Conservation (phyloP, 306 rosid genomes). For the Rosa lucieae region DNA sequence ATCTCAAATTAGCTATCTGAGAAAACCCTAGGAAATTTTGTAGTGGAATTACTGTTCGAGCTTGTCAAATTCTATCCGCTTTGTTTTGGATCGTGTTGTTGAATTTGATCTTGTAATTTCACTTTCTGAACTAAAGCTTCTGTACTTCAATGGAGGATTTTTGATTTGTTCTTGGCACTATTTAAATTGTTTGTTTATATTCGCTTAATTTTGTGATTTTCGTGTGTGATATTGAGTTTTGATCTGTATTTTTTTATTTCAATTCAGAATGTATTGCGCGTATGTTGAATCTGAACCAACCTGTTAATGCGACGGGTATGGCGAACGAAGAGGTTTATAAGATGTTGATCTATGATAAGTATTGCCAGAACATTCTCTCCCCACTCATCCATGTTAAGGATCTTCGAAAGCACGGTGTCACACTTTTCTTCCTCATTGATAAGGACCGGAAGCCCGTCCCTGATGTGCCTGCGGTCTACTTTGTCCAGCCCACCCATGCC, state of each 20-base stretch:
- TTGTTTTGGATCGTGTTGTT: neutral
- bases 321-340: conserved; percentile 90
- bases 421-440: conserved; percentile 80
- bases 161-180: neutral
- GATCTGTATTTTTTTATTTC: conserved; percentile 18
- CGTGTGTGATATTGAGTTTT: conserved; percentile 7
- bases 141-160: neutral
- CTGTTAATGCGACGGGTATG: conserved; percentile 60
- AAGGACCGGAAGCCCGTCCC: conserved; percentile 90
- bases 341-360: conserved; percentile 83
- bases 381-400: conserved; percentile 92
- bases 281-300: conserved; percentile 94
- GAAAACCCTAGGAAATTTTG: neutral
- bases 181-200: neutral
- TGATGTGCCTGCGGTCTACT: conserved; percentile 91
- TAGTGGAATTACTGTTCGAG: neutral
- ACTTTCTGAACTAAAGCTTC: neutral
- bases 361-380: conserved; percentile 83
- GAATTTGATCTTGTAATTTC: conserved; percentile 13
- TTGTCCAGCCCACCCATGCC: conserved; percentile 65
- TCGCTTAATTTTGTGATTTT: neutral
- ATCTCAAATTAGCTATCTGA: neutral
- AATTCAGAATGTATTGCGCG: conserved; percentile 83
- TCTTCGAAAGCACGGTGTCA: conserved; percentile 92
- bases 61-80: neutral